A percentile compares a stretch with the other conserved stretches of the same genome.
phyloP scores from a whole-genome alignment of 2,329 filamentous ascomycete species.

The Epicoccum nigrum region DNA sequence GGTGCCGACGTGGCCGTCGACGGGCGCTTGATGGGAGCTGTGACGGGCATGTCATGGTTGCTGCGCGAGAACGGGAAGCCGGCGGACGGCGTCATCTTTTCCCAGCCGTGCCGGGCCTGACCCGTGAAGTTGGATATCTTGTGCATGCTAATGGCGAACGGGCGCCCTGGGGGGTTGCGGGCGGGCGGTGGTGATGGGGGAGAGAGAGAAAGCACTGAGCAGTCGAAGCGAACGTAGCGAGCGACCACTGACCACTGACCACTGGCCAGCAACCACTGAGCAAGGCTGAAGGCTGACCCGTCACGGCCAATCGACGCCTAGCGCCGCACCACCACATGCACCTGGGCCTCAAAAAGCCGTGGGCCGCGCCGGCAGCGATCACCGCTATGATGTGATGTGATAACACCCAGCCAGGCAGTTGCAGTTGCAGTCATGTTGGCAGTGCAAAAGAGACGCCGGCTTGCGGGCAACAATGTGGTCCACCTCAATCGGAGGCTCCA shows the following conservation, averaged over 20 bases:
- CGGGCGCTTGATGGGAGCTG: conserved; percentile 62
- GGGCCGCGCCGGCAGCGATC: conserved; percentile 1
- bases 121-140: conserved; percentile 72
- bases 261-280: too few relatives aligned
- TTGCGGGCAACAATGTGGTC: not conserved
- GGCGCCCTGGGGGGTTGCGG: conserved; percentile 38
- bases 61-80: conserved; percentile 68
- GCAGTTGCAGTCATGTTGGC: too few relatives aligned
- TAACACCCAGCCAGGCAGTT: too few relatives aligned
- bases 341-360: conserved; percentile 11
- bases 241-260: not conserved
- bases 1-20: conserved; percentile 54
- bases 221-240: conserved; percentile 21
- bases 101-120: conserved; percentile 70
- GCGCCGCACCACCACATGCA: conserved; percentile 8
- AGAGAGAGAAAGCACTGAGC: conserved; percentile 27
- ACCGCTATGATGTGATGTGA: not conserved
- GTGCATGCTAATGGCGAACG: conserved; percentile 59
- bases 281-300: conserved; percentile 28
- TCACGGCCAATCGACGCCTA: conserved; percentile 13
- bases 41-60: conserved; percentile 60
- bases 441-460: not conserved
- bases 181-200: conserved; percentile 28
- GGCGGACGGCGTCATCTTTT: conserved; percentile 67
- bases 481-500: too few relatives aligned